Percentiles rank a stretch among this genome's conserved stretches.
Conservation (phyloP, 345 rosid species). For the Pistacia integerrima region DNA sequence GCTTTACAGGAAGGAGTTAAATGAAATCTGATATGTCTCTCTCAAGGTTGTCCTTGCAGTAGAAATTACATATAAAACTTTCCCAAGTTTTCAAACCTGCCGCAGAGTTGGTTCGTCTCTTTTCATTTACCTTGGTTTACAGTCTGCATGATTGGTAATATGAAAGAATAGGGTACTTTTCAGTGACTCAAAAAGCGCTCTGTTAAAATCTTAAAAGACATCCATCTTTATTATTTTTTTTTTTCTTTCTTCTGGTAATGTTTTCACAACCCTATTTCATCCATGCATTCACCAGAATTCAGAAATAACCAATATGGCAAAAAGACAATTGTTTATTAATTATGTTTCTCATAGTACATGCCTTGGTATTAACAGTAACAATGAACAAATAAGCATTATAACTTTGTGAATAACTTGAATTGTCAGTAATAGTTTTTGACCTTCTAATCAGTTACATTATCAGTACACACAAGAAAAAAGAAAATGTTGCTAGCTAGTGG, state of each 20-base stretch:
- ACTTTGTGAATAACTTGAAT: neutral
- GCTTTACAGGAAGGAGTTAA: constrained; percentile 30
- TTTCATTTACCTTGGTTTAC: neutral
- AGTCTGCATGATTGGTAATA: neutral
- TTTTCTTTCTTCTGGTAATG: constrained; percentile 14
- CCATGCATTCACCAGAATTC: neutral
- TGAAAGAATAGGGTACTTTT: neutral
- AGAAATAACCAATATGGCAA: neutral
- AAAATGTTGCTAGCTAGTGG: constrained; percentile 31
- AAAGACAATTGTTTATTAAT: no score
- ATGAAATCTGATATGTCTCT: constrained; percentile 36
- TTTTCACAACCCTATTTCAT: neutral
- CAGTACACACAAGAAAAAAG: constrained; percentile 19
- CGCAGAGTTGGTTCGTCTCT: neutral
- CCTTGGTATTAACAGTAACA: neutral
- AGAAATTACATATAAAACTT: neutral
- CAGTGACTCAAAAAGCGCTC: neutral
- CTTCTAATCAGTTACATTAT: constrained; percentile 20
- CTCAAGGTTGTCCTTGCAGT: constrained; percentile 26
- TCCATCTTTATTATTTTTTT: constrained; percentile 9
- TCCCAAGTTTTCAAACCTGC: constrained; percentile 9
- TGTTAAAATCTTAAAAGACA: neutral
- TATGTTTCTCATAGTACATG: neutral
- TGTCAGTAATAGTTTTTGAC: constrained; percentile 2
- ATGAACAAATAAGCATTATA: neutral